Conservation (phyloP, 306 rosid species). For the Ziziphus jujuba region DNA sequence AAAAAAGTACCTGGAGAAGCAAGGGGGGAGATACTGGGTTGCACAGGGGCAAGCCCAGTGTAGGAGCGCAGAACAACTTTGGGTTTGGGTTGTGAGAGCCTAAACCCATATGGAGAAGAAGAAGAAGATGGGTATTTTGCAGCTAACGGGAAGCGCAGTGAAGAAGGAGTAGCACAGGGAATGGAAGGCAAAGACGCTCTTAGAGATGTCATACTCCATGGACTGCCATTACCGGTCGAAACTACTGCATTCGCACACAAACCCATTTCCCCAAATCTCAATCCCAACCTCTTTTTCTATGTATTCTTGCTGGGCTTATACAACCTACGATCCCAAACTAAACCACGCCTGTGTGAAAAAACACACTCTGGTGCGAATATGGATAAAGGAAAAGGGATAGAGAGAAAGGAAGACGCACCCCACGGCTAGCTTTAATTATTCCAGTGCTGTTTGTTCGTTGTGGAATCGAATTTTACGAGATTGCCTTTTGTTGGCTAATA, state of each 20-base stretch:
- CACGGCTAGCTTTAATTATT: background rate
- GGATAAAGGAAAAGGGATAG: background rate
- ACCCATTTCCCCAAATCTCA: slow-evolving; percentile 1
- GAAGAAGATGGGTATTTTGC: slow-evolving; percentile 20
- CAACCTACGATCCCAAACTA: background rate
- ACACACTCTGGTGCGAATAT: background rate
- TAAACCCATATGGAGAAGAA: slow-evolving; percentile 14
- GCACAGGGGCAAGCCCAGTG: slow-evolving; percentile 61
- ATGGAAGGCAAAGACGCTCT: slow-evolving; percentile 55
- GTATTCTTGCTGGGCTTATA: slow-evolving; percentile 9
- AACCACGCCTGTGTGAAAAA: background rate
- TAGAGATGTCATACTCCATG: slow-evolving; percentile 67
- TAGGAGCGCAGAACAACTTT: slow-evolving; percentile 43
- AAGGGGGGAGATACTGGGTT: slow-evolving; percentile 30
- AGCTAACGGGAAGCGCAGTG: slow-evolving; percentile 29
- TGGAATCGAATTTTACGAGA: too few species aligned
- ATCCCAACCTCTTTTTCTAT: slow-evolving; percentile 10
- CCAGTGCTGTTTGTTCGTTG: too few species aligned
- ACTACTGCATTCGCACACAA: slow-evolving; percentile 35
- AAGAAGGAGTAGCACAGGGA: slow-evolving; percentile 26
- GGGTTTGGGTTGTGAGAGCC: slow-evolving; percentile 36
- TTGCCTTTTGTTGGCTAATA: too few species aligned
- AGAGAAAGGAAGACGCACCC: background rate
- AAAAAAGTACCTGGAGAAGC: slow-evolving; percentile 53
- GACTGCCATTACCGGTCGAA: slow-evolving; percentile 16